Base-by-base conservation (phyloP, 805 yeast genomes). In the Barnettozyma wickerhamii region DNA sequence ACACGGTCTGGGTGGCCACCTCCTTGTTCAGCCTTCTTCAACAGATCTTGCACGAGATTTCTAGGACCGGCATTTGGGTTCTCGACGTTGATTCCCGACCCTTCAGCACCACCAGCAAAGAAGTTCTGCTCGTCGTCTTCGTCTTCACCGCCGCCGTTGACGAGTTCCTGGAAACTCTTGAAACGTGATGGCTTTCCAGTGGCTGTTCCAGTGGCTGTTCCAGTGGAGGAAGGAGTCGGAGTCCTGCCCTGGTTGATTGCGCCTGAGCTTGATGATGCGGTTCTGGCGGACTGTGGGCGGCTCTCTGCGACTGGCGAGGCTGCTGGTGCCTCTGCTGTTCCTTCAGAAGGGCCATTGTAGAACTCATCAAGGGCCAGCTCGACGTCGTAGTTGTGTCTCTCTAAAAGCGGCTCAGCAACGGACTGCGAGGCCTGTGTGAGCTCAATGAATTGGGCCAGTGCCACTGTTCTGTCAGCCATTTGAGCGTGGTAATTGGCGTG, bases 41-140 rank as follows among this genome's bases (percentile, higher is more conserved):
- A 65, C 29, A 84, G 58, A 42, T 77, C 79, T 43, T 68, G 71
- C 13, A 77, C 75, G 37, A 66, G 64, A 49, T 67, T 71, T 52
- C 67, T 65, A 34, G 71, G 63, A 46, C 57, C 59, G 21, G 19
- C 41, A 39, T 54, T 41, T 10, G 93, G 93, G 54, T 84, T 84
- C 51, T 86, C 87, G 17, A 85, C 90, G 58, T 83, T 84, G 48
- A 85, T 66, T 5, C 80, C 93, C 2, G 90, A 82, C 43, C 85
- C 84, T 58, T 84, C 83, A 34, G 69, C 87, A 37, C 75, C 75
- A 13, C 81, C 81, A 1, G 85, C 81, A 62, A 75, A 80, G 45
- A 79, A 74, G 52, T 79, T 77, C 42, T 81, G 74, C 29, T 71
- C 73, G 43, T 76, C 81, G 46, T 74, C 76, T 7, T 68, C 74